Base-by-base conservation (phyloP, 495 filamentous ascomycete genomes). In the Hyaloscypha finlandica region DNA sequence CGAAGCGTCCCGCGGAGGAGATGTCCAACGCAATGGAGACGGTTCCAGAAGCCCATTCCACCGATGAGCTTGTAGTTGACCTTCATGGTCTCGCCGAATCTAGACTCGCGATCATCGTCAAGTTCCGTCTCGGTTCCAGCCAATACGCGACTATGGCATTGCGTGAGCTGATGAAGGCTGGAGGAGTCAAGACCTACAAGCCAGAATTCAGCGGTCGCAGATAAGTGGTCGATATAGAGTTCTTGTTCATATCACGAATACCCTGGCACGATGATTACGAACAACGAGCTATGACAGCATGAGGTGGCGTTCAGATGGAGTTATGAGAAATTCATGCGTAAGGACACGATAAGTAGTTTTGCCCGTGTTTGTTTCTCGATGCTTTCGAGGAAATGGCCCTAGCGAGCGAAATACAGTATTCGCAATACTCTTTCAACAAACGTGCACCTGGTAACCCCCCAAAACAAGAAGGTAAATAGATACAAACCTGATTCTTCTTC, bases 141-240 rank as follows among this genome's bases (percentile, higher is more conserved):
- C 92, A 94, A 75, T 99, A 98, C 74, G 95, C 95, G 0, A 99
- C 96, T 2, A 90, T 99, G 84, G 95, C 92, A 9, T 80, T 99
- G 68, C 83, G 95, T 52, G 95, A 99, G 81, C 78, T 99, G 72
- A 89, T 88, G 81, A 90, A 87, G 74, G 66, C 64, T 8, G 89
- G 89, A 2, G 86, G 84, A 42, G 81, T 88, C 4, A 79, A 77
- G 68, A 79, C 82, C 0, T 92, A 85, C 73, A 85, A 90, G 75
- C 85, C 89, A 6, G 90, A 92, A 56, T 88, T 84, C 71, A 79
- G 81, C 19, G 72, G 71, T 30, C 70, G 63, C 37, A 54, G 65
- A 57, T 72, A 67, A 42, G 54, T 42, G 51, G 16, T 30, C 42
- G 0, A 48, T 11, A 14, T 12, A 37, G 16, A 19, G 16, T 48